phyloP scores from a whole-genome alignment of 345 rosid genomes.

The Excoecaria agallocha region DNA sequence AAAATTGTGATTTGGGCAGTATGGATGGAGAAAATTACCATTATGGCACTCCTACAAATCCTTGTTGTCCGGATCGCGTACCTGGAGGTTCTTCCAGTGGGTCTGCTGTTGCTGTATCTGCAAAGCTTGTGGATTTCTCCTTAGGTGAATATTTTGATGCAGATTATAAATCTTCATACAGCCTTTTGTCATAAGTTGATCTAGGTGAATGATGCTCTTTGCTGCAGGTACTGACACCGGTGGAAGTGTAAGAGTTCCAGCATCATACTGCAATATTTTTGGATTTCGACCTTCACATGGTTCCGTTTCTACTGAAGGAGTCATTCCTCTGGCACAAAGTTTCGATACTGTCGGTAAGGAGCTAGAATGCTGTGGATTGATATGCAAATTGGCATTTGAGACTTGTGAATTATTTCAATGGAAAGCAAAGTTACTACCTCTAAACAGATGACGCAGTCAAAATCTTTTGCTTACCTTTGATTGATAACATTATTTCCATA shows the following conservation, averaged over 20 bases:
- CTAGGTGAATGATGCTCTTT: constrained; percentile 7
- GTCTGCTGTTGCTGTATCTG: constrained; percentile 91
- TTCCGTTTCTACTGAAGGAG: constrained; percentile 56
- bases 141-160: constrained; percentile 46
- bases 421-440: neutral
- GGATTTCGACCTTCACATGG: constrained; percentile 78
- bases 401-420: neutral
- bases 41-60: constrained; percentile 85
- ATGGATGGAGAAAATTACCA: constrained; percentile 82
- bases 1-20: constrained; percentile 34
- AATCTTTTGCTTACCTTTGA: neutral
- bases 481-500: neutral
- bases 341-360: constrained; percentile 88
- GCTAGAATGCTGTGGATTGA: neutral
- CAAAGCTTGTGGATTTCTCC: constrained; percentile 80
- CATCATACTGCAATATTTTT: constrained; percentile 72
- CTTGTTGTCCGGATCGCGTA: constrained; percentile 63
- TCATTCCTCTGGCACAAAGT: constrained; percentile 82
- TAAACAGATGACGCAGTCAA: neutral
- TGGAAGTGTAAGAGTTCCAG: constrained; percentile 86
- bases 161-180: neutral
- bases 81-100: constrained; percentile 99
- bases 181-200: neutral
- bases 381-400: neutral
- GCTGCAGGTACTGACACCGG: constrained; percentile 85